Percentiles rank a stretch among this genome's conserved stretches.
phyloP scores from a whole-genome alignment of 345 rosid genomes.

The Trapa bicornis region DNA sequence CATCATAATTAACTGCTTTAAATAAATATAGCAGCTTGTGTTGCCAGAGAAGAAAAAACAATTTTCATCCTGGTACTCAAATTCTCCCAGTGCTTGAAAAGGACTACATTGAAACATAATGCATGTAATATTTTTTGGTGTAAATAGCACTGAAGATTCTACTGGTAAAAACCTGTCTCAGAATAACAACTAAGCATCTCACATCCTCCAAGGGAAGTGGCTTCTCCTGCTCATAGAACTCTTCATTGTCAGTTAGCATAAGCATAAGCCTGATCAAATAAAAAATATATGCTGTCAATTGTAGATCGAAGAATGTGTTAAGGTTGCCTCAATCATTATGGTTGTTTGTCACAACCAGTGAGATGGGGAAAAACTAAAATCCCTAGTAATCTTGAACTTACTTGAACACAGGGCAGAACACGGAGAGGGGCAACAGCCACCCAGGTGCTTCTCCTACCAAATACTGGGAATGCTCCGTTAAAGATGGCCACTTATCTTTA shows the following conservation, averaged over 20 bases:
- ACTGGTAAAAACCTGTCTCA: conserved; percentile 53
- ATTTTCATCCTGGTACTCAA: neutral
- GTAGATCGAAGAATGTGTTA: neutral
- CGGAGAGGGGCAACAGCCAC: conserved; percentile 87
- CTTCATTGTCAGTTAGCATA: conserved; percentile 86
- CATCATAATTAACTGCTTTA: neutral
- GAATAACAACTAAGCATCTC: conserved; percentile 53
- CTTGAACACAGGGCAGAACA: conserved; percentile 97
- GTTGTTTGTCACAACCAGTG: too few relatives aligned
- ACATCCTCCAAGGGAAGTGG: conserved; percentile 75
- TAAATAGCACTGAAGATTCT: neutral
- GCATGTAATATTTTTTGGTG: neutral
- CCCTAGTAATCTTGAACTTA: conserved; percentile 22
- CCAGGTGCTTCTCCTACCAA: conserved; percentile 80
- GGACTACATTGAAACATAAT: neutral
- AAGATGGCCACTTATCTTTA: conserved; percentile 66
- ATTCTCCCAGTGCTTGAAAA: neutral
- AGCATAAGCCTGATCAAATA: conserved; percentile 85
- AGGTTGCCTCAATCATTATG: neutral
- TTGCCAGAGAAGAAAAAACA: neutral
- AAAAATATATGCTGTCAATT: neutral
- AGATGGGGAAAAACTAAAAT: neutral
- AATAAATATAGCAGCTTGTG: neutral
- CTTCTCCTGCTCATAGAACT: conserved; percentile 90
- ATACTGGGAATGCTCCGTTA: conserved; percentile 43